Evolutionary conservation across 768 basidiomycete species (phyloP), one percentile per base, ranked within the genome.

Genomic region (Cyathus striatus): DNA sequence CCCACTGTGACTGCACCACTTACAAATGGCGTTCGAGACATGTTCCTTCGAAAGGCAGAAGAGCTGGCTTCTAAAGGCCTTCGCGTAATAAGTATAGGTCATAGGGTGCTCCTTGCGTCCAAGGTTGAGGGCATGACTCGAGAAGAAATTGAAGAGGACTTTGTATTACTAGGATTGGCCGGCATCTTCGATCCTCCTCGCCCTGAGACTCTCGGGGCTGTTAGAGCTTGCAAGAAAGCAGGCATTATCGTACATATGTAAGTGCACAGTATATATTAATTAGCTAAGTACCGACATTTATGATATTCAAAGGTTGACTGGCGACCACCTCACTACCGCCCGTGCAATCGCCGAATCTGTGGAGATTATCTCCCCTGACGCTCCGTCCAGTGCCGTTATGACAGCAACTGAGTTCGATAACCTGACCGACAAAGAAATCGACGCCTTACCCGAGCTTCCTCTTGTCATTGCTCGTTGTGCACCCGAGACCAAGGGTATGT

Each of bases 391-490:
- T 23, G 64, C 65, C 4, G 62, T 68, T 17, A 69, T 68, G 67
- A 66, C 64, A 25, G 68, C 67, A 4, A 50, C 60, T 16, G 66
- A 77, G 48, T 80, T 80, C 49, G 76, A 80, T 55, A 69, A 63
- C 27, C 59, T 81, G 5, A 65, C 69, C 0, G 75, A 80, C 38
- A 65, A 69, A 27, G 68, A 81, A 55, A 69, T 81, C 42, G 67
- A 68, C 34, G 63, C 59, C 1, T 57, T 70, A 3, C 65, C 66
- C 1, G 78, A 79, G 45, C 64, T 81, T 3, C 79, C 79, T 0
- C 65, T 79, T 12, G 78, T 80, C 40, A 72, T 82, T 45, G 78
- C 78, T 40, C 71, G 78, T 22, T 80, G 78, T 53, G 75, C 75
- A 0, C 78, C 75, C 0, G 66, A 73, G 49, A 75, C 72, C 22